Percentiles rank a stretch among this genome's conserved stretches.
Conservation (phyloP, 2,329 filamentous ascomycete species). For the Pyricularia pennisetigena region DNA sequence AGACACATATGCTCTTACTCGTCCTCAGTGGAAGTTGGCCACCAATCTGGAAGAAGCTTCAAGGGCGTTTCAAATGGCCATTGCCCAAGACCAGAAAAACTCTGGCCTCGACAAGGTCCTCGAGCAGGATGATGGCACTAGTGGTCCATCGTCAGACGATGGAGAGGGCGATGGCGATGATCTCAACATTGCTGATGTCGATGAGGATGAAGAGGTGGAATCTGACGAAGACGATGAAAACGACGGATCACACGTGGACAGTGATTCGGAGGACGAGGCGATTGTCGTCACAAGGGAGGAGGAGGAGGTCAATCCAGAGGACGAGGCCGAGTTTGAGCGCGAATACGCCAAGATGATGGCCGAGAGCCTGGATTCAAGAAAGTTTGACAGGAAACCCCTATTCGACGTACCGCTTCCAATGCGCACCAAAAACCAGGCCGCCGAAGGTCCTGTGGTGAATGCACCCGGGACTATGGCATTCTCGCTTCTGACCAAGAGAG, state of each 20-base stretch:
- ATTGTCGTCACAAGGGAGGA: constrained; percentile 89
- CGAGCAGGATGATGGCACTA: constrained; percentile 65
- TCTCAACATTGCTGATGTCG: constrained; percentile 49
- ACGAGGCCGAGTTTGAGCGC: constrained; percentile 93
- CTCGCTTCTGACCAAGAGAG: constrained; percentile 88
- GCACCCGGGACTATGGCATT: constrained; percentile 79
- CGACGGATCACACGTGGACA: constrained; percentile 41
- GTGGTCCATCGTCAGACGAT: constrained; percentile 66
- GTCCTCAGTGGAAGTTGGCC: constrained; percentile 88
- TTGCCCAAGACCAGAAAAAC: constrained; percentile 80
- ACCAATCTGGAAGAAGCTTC: constrained; percentile 74
- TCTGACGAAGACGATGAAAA: constrained; percentile 47
- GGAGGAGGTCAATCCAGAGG: constrained; percentile 84
- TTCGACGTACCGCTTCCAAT: constrained; percentile 98
- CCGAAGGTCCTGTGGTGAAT: not conserved
- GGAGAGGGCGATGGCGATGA: constrained; percentile 51
- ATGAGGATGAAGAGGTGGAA: constrained; percentile 46
- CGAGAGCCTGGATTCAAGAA: constrained; percentile 89
- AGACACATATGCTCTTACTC: constrained; percentile 74
- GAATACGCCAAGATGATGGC: constrained; percentile 98
- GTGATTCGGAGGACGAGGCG: constrained; percentile 71
- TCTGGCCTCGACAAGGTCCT: constrained; percentile 57
- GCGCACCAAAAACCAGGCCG: constrained; percentile 44
- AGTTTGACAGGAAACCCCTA: constrained; percentile 87
- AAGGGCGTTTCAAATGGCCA: constrained; percentile 75